A percentile compares a stretch with the other conserved stretches of the same genome.
Conservation (phyloP, 495 filamentous ascomycete species). For the Penicillium coprophilum region DNA sequence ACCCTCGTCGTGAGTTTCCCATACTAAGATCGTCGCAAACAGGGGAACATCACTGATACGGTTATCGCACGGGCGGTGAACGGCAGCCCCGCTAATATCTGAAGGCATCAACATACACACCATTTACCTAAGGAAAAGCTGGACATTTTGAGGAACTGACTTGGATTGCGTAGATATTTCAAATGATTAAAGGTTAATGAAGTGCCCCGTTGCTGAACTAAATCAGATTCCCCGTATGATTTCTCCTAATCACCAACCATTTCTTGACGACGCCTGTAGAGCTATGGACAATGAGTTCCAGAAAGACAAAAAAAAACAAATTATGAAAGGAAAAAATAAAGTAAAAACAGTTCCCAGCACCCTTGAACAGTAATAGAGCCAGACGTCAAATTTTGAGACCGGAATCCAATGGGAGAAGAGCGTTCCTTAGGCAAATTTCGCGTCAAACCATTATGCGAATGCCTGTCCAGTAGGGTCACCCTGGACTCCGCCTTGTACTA, state of each 20-base stretch:
- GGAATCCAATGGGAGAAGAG: slow-evolving; percentile 8
- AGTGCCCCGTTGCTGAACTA: slow-evolving; percentile 11
- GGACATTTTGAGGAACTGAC: background rate
- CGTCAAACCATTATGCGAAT: slow-evolving; percentile 30
- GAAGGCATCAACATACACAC: background rate
- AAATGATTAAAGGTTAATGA: slow-evolving; percentile 8
- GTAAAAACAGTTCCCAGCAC: slow-evolving; percentile 14
- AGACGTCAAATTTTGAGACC: slow-evolving; percentile 3
- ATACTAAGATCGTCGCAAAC: slow-evolving; percentile 19
- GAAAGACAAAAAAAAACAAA: slow-evolving; percentile 12
- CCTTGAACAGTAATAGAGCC: slow-evolving; percentile 15
- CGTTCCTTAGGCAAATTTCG: background rate
- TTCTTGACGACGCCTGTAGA: slow-evolving; percentile 34
- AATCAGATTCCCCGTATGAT: slow-evolving; percentile 18
- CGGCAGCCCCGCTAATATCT: slow-evolving; percentile 17
- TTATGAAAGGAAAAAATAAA: slow-evolving; percentile 11
- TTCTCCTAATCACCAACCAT: slow-evolving; percentile 26
- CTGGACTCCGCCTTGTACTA: slow-evolving; percentile 37
- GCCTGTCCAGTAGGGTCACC: slow-evolving; percentile 27
- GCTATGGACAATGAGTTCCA: slow-evolving; percentile 31
- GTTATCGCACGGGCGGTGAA: slow-evolving; percentile 32
- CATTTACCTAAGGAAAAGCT: background rate
- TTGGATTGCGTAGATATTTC: slow-evolving; percentile 3
- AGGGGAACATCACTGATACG: slow-evolving; percentile 27
- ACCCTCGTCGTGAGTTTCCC: slow-evolving; percentile 14